Evolutionary conservation across 1,139 yeast species (phyloP).

Genomic region (Candida sp.): DNA sequence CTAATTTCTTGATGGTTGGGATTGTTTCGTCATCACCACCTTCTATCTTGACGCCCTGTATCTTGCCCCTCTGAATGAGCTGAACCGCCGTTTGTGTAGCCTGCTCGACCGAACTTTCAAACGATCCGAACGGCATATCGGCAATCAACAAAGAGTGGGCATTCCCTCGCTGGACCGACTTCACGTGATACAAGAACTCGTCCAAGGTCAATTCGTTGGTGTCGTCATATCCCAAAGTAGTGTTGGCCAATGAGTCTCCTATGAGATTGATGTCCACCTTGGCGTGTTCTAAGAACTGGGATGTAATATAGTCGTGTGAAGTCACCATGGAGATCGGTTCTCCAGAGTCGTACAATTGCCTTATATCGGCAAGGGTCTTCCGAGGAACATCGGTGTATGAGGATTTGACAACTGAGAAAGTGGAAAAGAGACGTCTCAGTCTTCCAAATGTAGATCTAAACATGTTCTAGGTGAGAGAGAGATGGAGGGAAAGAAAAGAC

Average conservation of each 20-base stretch:
- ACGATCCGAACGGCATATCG: constrained; percentile 90
- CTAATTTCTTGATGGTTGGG: constrained; percentile 49
- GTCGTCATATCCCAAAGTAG: constrained; percentile 79
- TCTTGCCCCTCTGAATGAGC: constrained; percentile 65
- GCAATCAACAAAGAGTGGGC: constrained; percentile 72
- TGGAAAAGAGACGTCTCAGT: constrained; percentile 8
- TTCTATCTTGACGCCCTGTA: constrained; percentile 87
- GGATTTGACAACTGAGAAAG: constrained; percentile 9
- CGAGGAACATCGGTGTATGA: constrained; percentile 17
- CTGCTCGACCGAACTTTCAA: constrained; percentile 65
- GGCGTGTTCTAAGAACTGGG: constrained; percentile 69
- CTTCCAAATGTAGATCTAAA: not conserved
- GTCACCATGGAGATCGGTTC: constrained; percentile 79
- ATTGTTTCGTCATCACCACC: constrained; percentile 69
- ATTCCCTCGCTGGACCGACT: constrained; percentile 78
- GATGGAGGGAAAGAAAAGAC: not conserved
- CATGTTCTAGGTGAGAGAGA: not conserved
- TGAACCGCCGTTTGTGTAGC: constrained; percentile 69
- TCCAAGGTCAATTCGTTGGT: constrained; percentile 78
- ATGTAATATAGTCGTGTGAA: constrained; percentile 88
- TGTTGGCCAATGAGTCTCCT: constrained; percentile 96
- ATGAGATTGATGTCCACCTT: constrained; percentile 74
- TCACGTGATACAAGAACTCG: constrained; percentile 79
- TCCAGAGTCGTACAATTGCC: constrained; percentile 38
- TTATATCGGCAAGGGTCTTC: constrained; percentile 47